phyloP scores from a whole-genome alignment of 2,329 filamentous ascomycete species.

The Zalaria sp. region DNA sequence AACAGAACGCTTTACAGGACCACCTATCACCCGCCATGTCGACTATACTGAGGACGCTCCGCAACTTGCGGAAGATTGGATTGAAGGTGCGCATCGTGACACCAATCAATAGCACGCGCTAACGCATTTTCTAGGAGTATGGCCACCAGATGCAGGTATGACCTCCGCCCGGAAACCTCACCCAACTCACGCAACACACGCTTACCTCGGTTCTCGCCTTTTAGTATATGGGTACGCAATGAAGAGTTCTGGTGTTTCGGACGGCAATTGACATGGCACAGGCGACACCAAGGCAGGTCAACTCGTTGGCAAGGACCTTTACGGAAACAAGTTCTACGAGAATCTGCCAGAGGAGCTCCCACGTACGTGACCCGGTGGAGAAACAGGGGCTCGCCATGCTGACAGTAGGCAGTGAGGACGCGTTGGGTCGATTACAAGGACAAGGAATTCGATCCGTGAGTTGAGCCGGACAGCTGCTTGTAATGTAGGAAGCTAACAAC shows the following conservation, averaged over 20 bases:
- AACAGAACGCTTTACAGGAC: not conserved
- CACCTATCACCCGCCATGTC: conserved; percentile 53
- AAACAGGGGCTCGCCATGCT: conserved; percentile 4
- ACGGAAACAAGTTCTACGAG: conserved; percentile 96
- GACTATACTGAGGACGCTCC: conserved; percentile 71
- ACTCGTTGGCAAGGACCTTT: conserved; percentile 72
- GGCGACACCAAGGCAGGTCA: conserved; percentile 94
- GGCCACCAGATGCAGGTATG: conserved; percentile 86
- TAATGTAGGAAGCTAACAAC: conserved; percentile 21
- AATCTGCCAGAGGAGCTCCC: conserved; percentile 83
- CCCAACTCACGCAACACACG: conserved; percentile 13
- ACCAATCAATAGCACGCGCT: conserved; percentile 9
- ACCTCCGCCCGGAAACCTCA: conserved; percentile 16
- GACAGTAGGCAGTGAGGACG: conserved; percentile 54
- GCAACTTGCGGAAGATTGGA: conserved; percentile 77
- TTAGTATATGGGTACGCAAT: conserved; percentile 21
- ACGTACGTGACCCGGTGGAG: conserved; percentile 38
- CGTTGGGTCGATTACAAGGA: conserved; percentile 96
- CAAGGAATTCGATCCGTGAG: conserved; percentile 66
- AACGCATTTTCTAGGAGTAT: conserved; percentile 54
- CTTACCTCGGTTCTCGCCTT: conserved; percentile 6
- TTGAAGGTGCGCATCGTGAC: conserved; percentile 50
- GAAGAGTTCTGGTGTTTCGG: conserved; percentile 3
- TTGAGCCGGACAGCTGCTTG: conserved; percentile 3
- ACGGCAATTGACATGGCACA: conserved; percentile 26